Evolutionary conservation across 768 basidiomycete species (phyloP).

Genomic region (Kwoniella shandongensis): DNA sequence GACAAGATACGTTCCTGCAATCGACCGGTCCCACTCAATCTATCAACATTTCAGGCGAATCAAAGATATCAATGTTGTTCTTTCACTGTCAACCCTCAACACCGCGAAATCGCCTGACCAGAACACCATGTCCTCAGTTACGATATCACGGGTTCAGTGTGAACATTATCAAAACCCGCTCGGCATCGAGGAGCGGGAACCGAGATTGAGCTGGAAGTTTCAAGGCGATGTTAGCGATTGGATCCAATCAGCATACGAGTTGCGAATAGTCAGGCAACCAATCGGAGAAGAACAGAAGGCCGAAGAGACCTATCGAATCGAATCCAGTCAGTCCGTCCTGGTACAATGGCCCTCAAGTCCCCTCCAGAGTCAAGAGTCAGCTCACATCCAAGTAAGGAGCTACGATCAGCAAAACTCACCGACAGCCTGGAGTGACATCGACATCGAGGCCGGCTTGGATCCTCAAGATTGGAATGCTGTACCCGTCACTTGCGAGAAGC

Average conservation of each 20-base stretch:
- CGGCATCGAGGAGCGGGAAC: constrained; percentile 19
- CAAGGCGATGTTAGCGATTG: constrained; percentile 19
- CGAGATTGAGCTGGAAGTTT: constrained; percentile 13
- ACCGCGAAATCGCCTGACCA: too few species aligned
- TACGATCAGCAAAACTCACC: constrained; percentile 5
- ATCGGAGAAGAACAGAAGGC: too few species aligned
- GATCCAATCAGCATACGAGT: constrained; percentile 32
- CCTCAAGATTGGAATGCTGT: constrained; percentile 20
- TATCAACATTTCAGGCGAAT: too few species aligned
- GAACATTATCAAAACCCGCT: constrained; percentile 13
- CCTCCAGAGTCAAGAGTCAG: constrained; percentile 15
- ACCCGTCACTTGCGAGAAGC: not conserved
- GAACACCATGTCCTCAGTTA: too few species aligned
- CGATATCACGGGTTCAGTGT: not conserved
- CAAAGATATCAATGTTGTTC: too few species aligned
- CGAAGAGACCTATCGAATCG: not conserved
- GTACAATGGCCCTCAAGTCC: constrained; percentile 27
- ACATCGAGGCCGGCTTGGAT: constrained; percentile 13
- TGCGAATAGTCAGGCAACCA: constrained; percentile 15
- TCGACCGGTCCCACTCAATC: too few species aligned
- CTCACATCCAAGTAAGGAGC: constrained; percentile 14
- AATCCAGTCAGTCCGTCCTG: constrained; percentile 17
- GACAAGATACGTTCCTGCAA: too few species aligned
- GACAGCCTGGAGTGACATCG: constrained; percentile 12
- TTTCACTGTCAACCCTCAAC: too few species aligned